These are phyloP conservation scores for Coemansia sp. DNA, from an alignment of 192 early-diverging fungal species.

Conservation along the genomic window DNA sequence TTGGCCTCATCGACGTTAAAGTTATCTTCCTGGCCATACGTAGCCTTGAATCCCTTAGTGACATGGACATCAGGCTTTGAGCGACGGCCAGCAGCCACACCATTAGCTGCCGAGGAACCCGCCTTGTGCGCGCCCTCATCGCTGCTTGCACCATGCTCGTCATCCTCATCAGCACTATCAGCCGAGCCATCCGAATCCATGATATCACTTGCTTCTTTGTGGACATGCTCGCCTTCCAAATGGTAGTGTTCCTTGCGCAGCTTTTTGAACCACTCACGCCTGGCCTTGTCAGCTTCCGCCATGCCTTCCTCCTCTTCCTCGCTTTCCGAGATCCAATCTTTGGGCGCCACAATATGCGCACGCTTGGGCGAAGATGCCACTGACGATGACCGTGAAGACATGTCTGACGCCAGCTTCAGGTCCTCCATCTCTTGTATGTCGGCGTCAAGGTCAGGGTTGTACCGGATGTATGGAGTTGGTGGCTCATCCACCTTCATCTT, in stretches of 20 bases:
- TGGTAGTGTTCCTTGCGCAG: slow-evolving; percentile 84
- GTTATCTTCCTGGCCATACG: slow-evolving; percentile 9
- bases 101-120: neutral
- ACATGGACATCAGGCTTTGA: neutral
- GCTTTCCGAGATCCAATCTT: slow-evolving; percentile 44
- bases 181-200: slow-evolving; percentile 59
- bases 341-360: slow-evolving; percentile 40
- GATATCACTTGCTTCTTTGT: slow-evolving; percentile 48
- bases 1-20: slow-evolving; percentile 23
- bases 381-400: slow-evolving; percentile 45
- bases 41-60: slow-evolving; percentile 19
- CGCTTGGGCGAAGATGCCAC: slow-evolving; percentile 58
- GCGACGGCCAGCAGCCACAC: neutral
- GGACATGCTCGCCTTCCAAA: slow-evolving; percentile 56
- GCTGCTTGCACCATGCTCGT: slow-evolving; percentile 16
- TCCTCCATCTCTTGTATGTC: slow-evolving; percentile 53
- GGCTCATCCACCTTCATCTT: slow-evolving; percentile 98
- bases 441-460: slow-evolving; percentile 78
- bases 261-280: slow-evolving; percentile 71
- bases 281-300: slow-evolving; percentile 51
- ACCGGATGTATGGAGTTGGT: slow-evolving; percentile 92
- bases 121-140: neutral
- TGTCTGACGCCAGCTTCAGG: slow-evolving; percentile 33
- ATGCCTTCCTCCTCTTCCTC: slow-evolving; percentile 33
- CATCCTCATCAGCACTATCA: slow-evolving; percentile 46